Conservation (phyloP, 2,329 filamentous ascomycete species). For the Venturia effusa region DNA sequence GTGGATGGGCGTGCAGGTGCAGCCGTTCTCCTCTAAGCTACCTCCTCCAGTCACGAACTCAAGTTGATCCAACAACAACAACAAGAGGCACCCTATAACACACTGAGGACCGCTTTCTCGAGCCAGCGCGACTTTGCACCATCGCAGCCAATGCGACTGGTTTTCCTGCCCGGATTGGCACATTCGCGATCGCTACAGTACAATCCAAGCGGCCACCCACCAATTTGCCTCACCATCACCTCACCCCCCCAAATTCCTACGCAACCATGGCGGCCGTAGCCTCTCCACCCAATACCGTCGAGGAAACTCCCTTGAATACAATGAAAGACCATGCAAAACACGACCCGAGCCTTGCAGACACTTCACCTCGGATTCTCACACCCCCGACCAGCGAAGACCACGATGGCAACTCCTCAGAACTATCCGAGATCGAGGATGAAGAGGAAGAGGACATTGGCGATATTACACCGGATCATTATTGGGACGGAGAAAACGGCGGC, state of each 20-base stretch:
- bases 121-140: neutral
- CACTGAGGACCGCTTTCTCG: neutral
- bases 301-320: neutral
- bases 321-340: neutral
- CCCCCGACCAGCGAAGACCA: slow-evolving; percentile 41
- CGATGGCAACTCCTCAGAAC: slow-evolving; percentile 34
- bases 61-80: neutral
- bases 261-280: neutral
- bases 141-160: neutral
- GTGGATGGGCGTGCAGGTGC: too few species aligned
- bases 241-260: neutral
- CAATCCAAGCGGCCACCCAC: neutral
- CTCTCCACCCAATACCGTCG: neutral
- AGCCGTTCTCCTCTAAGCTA: neutral
- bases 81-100: neutral
- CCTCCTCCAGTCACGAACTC: neutral
- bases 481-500: slow-evolving; percentile 46
- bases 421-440: slow-evolving; percentile 36
- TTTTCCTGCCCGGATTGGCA: neutral
- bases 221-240: neutral
- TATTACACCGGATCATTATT: slow-evolving; percentile 77
- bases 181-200: neutral
- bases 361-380: slow-evolving; percentile 24
- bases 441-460: slow-evolving; percentile 61
- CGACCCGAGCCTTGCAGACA: neutral